These are phyloP conservation scores for Globisporangium heterothallicum DNA, from an alignment of 352 stramenopile genomes.

Conservation along the genomic window DNA sequence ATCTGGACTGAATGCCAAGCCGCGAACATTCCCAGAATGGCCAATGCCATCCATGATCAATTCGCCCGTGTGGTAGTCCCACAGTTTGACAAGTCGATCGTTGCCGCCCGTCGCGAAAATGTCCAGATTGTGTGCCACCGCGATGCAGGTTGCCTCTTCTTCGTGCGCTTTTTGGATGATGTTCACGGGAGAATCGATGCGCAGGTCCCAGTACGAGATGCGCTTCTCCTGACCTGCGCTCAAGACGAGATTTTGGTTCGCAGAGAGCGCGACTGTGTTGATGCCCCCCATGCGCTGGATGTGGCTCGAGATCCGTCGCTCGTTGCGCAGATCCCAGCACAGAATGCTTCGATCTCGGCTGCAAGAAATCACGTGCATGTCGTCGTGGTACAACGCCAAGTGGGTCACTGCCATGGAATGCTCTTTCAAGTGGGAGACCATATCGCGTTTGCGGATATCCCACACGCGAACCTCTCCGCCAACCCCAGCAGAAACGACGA, in stretches of 20 bases:
- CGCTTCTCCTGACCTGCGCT: constrained; percentile 90
- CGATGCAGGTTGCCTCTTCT: constrained; percentile 88
- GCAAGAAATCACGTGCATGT: constrained; percentile 86
- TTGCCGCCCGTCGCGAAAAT: constrained; percentile 88
- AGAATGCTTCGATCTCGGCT: constrained; percentile 88
- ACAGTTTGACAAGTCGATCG: constrained; percentile 86
- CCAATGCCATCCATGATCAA: constrained; percentile 70
- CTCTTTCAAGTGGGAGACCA: constrained; percentile 90
- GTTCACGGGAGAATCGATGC: constrained; percentile 77
- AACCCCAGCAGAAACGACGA: constrained; percentile 76
- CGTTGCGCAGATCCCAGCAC: constrained; percentile 90
- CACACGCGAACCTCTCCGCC: constrained; percentile 90
- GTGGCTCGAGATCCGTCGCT: constrained; percentile 83
- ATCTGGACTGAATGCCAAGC: constrained; percentile 86
- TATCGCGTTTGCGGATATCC: constrained; percentile 88
- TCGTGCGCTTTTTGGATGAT: constrained; percentile 70
- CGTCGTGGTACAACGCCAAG: constrained; percentile 87
- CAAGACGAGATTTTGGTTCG: constrained; percentile 86
- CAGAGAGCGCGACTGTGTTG: constrained; percentile 86
- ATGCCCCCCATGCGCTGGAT: constrained; percentile 92
- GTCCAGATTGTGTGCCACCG: constrained; percentile 73
- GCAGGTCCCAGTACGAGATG: constrained; percentile 91
- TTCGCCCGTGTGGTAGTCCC: constrained; percentile 55
- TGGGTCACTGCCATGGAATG: constrained; percentile 84
- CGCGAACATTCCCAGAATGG: constrained; percentile 71